A percentile compares a stretch with the other conserved stretches of the same genome.
phyloP scores from a whole-genome alignment of 2,329 filamentous ascomycete genomes.

The Hymenoscyphus infarciens region DNA sequence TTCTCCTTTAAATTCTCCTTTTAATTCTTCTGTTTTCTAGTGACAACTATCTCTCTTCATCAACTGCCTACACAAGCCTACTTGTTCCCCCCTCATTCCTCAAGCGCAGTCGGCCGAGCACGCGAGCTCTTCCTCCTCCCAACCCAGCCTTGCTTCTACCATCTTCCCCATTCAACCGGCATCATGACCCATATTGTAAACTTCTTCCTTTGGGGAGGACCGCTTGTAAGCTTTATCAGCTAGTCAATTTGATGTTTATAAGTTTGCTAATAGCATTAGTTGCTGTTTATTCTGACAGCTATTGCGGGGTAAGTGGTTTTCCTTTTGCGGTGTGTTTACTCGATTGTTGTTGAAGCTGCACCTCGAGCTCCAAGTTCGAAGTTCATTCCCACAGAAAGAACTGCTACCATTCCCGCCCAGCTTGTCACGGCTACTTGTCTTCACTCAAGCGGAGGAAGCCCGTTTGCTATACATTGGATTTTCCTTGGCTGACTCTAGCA shows the following conservation, averaged over 20 bases:
- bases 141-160: background rate
- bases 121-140: background rate
- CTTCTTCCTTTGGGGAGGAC: constrained; percentile 20
- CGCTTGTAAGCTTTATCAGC: constrained; percentile 23
- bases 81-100: background rate
- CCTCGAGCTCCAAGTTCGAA: too few species aligned
- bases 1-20: too few species aligned
- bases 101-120: background rate
- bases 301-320: constrained; percentile 28
- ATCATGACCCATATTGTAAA: constrained; percentile 20
- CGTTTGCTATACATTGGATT: background rate
- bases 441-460: background rate
- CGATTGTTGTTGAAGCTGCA: too few species aligned
- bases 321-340: background rate
- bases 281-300: constrained; percentile 27
- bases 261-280: constrained; percentile 21
- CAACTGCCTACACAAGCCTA: background rate
- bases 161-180: background rate
- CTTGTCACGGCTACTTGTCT: background rate
- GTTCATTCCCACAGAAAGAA: too few species aligned
- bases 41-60: background rate
- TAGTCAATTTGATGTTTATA: background rate
- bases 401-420: background rate
- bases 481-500: constrained; percentile 5
- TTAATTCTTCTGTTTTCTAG: background rate